Conservation (phyloP, 371 early-diverging fungal species). For the Vairimorpha necatrix region DNA sequence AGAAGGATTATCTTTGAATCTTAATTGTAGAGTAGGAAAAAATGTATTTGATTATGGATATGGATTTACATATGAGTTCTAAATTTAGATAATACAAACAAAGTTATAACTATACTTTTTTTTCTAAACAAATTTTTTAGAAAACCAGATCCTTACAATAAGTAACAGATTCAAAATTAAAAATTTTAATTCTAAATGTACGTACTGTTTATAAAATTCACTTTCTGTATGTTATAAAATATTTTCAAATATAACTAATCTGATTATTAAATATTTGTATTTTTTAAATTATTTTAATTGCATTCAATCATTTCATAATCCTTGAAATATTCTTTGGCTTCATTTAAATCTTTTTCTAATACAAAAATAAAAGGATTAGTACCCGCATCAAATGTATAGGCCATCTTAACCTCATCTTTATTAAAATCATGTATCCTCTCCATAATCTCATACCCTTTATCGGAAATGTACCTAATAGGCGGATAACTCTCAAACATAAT, state of each 20-base stretch:
- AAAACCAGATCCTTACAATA: no score
- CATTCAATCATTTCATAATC: slow-evolving; percentile 14
- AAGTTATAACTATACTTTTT: background rate
- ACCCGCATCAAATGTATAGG: slow-evolving; percentile 80
- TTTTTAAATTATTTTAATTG: no score
- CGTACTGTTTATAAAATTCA: no score
- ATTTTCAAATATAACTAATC: no score
- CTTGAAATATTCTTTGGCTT: slow-evolving; percentile 18
- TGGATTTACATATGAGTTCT: slow-evolving; percentile 40
- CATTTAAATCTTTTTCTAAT: slow-evolving; percentile 30
- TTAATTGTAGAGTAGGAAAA: slow-evolving; percentile 11
- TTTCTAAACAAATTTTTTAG: background rate
- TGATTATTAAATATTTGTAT: no score
- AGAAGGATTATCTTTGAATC: slow-evolving; percentile 34
- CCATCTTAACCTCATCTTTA: slow-evolving; percentile 65
- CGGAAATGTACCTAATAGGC: slow-evolving; percentile 85
- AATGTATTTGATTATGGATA: slow-evolving; percentile 27
- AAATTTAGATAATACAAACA: no score
- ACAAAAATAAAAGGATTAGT: slow-evolving; percentile 86
- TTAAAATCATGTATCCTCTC: slow-evolving; percentile 77
- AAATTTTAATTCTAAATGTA: no score
- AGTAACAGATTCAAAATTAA: no score
- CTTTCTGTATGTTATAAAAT: no score
- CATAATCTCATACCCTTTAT: slow-evolving; percentile 79
- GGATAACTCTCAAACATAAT: slow-evolving; percentile 83